These are phyloP conservation scores for Funneliformis geosporum DNA, from an alignment of 192 early-diverging fungal genomes.

Conservation along the genomic window DNA sequence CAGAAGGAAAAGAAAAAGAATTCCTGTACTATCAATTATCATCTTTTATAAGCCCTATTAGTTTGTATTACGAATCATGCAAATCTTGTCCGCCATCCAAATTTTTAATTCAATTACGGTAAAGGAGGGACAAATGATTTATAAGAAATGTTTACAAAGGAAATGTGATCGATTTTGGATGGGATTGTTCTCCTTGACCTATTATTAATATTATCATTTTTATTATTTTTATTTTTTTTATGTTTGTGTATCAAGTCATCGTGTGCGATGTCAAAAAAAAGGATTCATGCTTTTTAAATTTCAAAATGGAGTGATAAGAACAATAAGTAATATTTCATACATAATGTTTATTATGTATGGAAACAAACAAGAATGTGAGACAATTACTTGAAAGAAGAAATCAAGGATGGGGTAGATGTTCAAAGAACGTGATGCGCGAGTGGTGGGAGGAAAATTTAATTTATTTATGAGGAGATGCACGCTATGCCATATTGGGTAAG, in stretches of 20 bases:
- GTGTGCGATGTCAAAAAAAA: not conserved
- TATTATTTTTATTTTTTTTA: not conserved
- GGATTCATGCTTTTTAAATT: not conserved
- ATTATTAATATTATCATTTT: not conserved
- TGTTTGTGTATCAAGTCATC: not conserved
- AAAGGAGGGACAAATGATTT: too few relatives aligned
- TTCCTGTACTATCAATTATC: not conserved
- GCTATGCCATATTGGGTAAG: not conserved
- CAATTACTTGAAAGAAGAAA: too few relatives aligned
- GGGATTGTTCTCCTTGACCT: not conserved
- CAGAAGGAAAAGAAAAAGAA: not conserved
- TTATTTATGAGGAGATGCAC: not conserved
- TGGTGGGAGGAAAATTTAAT: not conserved
- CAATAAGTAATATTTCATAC: not conserved
- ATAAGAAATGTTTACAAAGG: too few relatives aligned
- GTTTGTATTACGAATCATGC: not conserved
- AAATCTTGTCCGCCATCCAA: too few relatives aligned
- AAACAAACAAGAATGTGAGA: not conserved
- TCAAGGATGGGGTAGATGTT: too few relatives aligned
- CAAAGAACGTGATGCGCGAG: not conserved
- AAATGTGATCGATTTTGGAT: not conserved
- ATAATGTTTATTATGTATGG: not conserved
- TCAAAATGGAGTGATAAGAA: not conserved
- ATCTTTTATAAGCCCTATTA: not conserved
- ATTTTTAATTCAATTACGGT: too few relatives aligned